Base-by-base conservation (phyloP, 371 early-diverging fungal species). In the Batrachochytrium dendrobatidis region DNA sequence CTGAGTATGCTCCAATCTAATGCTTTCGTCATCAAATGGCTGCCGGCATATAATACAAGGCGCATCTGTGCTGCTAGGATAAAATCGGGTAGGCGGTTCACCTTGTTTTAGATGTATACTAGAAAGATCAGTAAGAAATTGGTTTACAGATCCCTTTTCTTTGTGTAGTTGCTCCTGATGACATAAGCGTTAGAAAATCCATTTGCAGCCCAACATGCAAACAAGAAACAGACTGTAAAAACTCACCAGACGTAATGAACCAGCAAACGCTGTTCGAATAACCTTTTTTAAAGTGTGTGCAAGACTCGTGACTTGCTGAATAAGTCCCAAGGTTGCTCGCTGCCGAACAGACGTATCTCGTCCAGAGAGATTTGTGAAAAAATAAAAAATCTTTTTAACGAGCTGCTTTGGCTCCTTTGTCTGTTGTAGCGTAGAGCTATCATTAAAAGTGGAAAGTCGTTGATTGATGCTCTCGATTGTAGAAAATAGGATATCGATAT, bases 201-300 rank as follows among this genome's bases (percentile, higher is more conserved):
- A 46, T 26, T 22, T 43, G 35, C 18, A 52, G 12, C 50, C 25
- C 34, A n/a, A 39, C 39, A n/a, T 15, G 12, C 39, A 39, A 39
- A 39, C 39, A 39, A 15, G 39, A 12, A 39, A 39, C 46, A 12
- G n/a, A n/a, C 30, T 1, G 30, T 17, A 10, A 25, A 35, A 24
- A 25, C 53, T 18, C 77, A 91, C 92, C 66, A 94, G 75, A 62
- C 82, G 80, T 30, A 98, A 70, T 0, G 94, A 89, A 5, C 94
- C 91, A 20, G 85, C 89, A 34, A 98, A 71, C 7, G 93, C 92
- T 17, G 89, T 82, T 4, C 94, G 84, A 58, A 95, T 94, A 54
- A 95, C 66, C 20, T 87, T 83, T 69, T 96, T 98, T 22, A 96
- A 78, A 54, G 86, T 87, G 56, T 93, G 96, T 3, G 97, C 98